phyloP scores from a whole-genome alignment of 768 basidiomycete genomes.

The Suillus discolor region DNA sequence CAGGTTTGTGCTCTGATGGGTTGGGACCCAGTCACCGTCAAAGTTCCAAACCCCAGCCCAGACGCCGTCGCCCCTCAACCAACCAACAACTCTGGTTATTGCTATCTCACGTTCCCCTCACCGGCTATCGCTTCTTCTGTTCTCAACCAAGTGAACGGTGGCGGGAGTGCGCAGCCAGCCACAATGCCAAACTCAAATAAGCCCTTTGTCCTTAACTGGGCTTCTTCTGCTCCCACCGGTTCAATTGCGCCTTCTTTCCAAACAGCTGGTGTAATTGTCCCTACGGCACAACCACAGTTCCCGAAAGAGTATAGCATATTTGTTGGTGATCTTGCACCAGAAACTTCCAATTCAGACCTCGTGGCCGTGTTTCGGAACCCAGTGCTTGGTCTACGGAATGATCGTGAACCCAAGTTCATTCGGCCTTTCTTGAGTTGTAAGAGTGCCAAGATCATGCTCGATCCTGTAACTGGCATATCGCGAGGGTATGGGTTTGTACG shows the following conservation, averaged over 20 bases:
- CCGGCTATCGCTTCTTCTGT: conserved; percentile 69
- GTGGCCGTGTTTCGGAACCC: conserved; percentile 92
- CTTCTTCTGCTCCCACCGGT: conserved; percentile 44
- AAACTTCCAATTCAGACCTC: conserved; percentile 94
- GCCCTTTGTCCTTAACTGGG: conserved; percentile 85
- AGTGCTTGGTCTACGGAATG: conserved; percentile 80
- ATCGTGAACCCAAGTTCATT: conserved; percentile 87
- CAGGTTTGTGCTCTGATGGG: conserved; percentile 86
- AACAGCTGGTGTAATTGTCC: conserved; percentile 28
- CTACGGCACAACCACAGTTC: conserved; percentile 53
- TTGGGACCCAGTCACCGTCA: conserved; percentile 79
- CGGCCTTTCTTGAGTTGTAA: conserved; percentile 89
- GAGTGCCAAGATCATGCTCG: conserved; percentile 95
- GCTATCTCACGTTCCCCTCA: conserved; percentile 84
- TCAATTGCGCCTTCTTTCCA: conserved; percentile 34
- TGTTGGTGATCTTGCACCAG: conserved; percentile 90
- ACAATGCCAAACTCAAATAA: conserved; percentile 88
- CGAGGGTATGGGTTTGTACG: conserved; percentile 93
- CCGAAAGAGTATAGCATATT: conserved; percentile 93
- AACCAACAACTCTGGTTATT: conserved; percentile 85
- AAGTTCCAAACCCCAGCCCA: conserved; percentile 65
- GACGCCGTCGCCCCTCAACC: conserved; percentile 59
- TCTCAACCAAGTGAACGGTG: conserved; percentile 63
- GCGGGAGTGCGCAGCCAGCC: conserved; percentile 42
- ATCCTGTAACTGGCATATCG: conserved; percentile 86